A percentile compares a stretch with the other conserved stretches of the same genome.
phyloP scores from a whole-genome alignment of 805 yeast genomes.

The Zygoascus flipseniorum region DNA sequence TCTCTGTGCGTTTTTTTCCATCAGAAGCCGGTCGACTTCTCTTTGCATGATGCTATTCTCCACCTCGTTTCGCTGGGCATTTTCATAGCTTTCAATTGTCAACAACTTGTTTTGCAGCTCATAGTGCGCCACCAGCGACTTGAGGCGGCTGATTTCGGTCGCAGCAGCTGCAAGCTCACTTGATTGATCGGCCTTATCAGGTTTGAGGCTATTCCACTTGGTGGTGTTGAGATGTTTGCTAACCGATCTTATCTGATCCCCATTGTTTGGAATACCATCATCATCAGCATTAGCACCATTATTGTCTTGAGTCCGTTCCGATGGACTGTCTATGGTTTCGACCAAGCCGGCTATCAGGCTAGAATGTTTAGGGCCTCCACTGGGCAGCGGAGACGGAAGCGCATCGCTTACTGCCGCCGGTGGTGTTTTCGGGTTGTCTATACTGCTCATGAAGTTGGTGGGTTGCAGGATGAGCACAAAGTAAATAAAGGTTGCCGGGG shows the following conservation, averaged over 20 bases:
- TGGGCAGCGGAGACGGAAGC: not conserved
- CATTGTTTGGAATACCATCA: not conserved
- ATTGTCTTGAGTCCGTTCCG: not conserved
- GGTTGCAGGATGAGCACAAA: not conserved
- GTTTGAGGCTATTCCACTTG: not conserved
- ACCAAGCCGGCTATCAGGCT: not conserved
- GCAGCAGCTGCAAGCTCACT: not conserved
- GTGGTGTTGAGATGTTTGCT: not conserved
- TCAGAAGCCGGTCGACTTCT: constrained; percentile 37
- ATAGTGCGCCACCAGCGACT: constrained; percentile 12
- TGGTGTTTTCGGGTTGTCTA: not conserved
- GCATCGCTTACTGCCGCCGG: not conserved
- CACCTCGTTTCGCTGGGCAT: constrained; percentile 39
- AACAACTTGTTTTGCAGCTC: constrained; percentile 34
- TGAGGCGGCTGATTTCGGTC: not conserved
- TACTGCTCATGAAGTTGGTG: not conserved
- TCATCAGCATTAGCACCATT: not conserved
- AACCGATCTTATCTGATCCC: not conserved
- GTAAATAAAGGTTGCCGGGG: not conserved
- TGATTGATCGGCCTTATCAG: not conserved
- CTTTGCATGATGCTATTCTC: constrained; percentile 38
- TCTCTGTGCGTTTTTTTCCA: constrained; percentile 14
- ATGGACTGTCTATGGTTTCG: not conserved
- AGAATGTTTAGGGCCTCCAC: not conserved
- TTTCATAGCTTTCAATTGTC: constrained; percentile 36